Percentiles rank a stretch among this genome's conserved stretches.
Conservation (phyloP, 2,329 filamentous ascomycete species). For the Fusarium compactum region DNA sequence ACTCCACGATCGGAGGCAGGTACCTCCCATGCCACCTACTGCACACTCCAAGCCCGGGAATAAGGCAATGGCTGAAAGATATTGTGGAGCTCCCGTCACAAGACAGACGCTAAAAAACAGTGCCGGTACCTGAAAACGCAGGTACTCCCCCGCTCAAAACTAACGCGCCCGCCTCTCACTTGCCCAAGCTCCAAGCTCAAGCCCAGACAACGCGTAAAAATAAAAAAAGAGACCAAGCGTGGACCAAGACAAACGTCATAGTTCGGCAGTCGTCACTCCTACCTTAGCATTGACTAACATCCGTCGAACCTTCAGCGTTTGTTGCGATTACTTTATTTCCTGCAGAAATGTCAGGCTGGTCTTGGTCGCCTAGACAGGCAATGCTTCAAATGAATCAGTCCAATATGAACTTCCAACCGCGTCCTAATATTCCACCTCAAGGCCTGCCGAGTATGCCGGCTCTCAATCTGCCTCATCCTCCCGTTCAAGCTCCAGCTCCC, state of each 20-base stretch:
- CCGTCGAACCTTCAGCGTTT: constrained; percentile 6
- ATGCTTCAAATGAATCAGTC: constrained; percentile 31
- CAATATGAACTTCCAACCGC: constrained; percentile 1
- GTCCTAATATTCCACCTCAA: not conserved
- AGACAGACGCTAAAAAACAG: constrained; percentile 16
- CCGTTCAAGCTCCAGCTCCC: not conserved
- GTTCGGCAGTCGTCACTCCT: constrained; percentile 14
- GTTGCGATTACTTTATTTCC: not conserved
- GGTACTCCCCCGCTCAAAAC: constrained; percentile 12
- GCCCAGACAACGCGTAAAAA: constrained; percentile 1
- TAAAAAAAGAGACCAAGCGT: constrained; percentile 1
- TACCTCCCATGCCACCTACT: not conserved
- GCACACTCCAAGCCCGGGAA: not conserved
- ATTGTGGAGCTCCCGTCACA: not conserved
- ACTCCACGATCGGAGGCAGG: not conserved
- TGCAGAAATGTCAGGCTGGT: constrained; percentile 31
- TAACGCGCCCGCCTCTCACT: not conserved
- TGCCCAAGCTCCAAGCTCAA: not conserved
- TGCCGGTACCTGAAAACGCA: constrained; percentile 20
- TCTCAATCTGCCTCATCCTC: constrained; percentile 14
- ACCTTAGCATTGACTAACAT: not conserved
- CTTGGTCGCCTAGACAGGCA: constrained; percentile 36
- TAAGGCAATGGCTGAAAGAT: not conserved
- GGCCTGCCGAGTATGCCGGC: constrained; percentile 21
- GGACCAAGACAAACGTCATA: constrained; percentile 24